phyloP scores from a whole-genome alignment of 192 early-diverging fungal genomes.

The Entomortierella parvispora region DNA sequence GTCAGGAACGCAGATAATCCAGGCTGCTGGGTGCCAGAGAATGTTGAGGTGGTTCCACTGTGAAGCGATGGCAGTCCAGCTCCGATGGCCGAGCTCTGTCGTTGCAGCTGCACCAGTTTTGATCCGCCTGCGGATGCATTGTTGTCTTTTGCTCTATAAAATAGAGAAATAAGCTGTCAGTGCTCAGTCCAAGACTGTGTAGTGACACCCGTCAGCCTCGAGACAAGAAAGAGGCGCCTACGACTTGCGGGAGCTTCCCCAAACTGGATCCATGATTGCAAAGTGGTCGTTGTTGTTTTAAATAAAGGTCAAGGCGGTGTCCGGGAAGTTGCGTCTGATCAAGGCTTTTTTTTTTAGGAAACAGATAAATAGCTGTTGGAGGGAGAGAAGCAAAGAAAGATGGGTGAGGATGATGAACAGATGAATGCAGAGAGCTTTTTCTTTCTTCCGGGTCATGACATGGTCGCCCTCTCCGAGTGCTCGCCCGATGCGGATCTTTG shows the following conservation, averaged over 20 bases:
- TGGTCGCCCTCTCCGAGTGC: too few relatives aligned
- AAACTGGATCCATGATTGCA: slow-evolving; percentile 36
- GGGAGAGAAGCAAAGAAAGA: too few relatives aligned
- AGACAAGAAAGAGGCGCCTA: slow-evolving; percentile 3
- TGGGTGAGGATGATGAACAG: too few relatives aligned
- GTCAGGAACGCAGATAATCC: slow-evolving; percentile 45
- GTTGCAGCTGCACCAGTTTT: slow-evolving; percentile 46
- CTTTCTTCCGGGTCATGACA: too few relatives aligned
- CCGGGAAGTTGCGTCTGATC: not conserved
- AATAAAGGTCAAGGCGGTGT: not conserved
- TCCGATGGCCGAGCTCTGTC: slow-evolving; percentile 35
- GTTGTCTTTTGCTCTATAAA: slow-evolving; percentile 4
- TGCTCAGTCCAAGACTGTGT: too few relatives aligned
- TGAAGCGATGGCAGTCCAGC: slow-evolving; percentile 14
- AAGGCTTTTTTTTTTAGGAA: too few relatives aligned
- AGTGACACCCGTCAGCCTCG: too few relatives aligned
- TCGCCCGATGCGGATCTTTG: too few relatives aligned
- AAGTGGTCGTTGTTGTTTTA: not conserved
- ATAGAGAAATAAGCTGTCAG: not conserved
- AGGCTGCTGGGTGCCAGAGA: slow-evolving; percentile 22
- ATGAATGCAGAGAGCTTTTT: too few relatives aligned
- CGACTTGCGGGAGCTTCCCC: slow-evolving; percentile 38
- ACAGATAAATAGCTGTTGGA: too few relatives aligned
- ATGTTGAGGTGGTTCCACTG: slow-evolving; percentile 7
- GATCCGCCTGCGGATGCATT: slow-evolving; percentile 29